Base-by-base conservation (phyloP, 192 early-diverging fungal genomes). In the Backusella tuberculispora region DNA sequence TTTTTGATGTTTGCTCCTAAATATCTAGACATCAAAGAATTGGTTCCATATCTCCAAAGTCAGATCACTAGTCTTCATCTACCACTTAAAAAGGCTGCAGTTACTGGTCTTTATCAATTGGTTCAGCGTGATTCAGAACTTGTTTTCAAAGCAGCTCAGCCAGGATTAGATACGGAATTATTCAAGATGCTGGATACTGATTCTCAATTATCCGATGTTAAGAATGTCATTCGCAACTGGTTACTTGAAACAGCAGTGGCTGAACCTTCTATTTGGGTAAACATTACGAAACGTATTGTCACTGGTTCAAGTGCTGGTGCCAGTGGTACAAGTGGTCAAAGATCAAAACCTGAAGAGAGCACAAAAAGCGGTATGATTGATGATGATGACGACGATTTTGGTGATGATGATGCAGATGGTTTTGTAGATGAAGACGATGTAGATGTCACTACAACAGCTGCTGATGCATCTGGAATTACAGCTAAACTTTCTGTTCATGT, bases 1-100 rank as follows among this genome's bases (percentile, higher is more conserved):
- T 89, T 97, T 53, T 92, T 96, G 69, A 88, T 97, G 88, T 96
- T 97, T 88, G 92, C 94, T 4, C 94, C 92, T 7, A 86, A 90
- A 69, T 72, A 91, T 72, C 83, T 97, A 1, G 88, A 95, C 56
- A 84, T 91, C 63, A 80, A 82, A 0, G 78, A 80, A 8, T 66
- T 97, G 7, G 87, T 95, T 2, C 93, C 91, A 7, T 93, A 92
- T 76, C 80, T 97, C 56, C 94, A 94, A 69, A 78, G 80, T 8
- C 92, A 94, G 74, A 84, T 97, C 21, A 79, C 84, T 14, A 82
- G 86, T 66, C 74, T 90, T 66, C 80, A 87, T 76, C 53, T 91
- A 70, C 80, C 82, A 40, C 81, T 92, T 14, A 87, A 95, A 63
- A 92, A 91, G 67, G 90, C 90, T 0, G 90, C 93, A 14, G 86